Base-by-base conservation (phyloP, 2,329 filamentous ascomycete species). In the Talaromyces sp. region DNA sequence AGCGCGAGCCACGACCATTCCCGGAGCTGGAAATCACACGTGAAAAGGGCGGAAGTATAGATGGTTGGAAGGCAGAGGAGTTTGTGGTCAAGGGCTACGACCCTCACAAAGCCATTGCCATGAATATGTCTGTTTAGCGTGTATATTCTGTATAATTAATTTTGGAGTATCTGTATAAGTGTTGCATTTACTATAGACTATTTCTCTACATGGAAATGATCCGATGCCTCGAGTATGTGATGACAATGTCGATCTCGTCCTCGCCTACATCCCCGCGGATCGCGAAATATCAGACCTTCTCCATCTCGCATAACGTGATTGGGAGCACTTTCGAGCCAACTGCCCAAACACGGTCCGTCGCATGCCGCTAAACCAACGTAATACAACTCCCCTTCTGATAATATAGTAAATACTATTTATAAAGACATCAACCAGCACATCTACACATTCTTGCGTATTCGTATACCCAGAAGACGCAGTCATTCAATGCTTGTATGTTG, bases 41-140 rank as follows among this genome's bases (percentile, higher is more conserved):
- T 58, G 87, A 90, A 65, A 83, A 84, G 67, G 86, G 87, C 0
- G 89, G 90, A 1, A 90, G 86, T 72, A 92, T 98, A 71, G 95
- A 99, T 75, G 92, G 92, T 1, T 98, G 95, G 93, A 89, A 87
- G 75, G 83, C 87, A 1, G 92, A 96, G 69, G 93, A 99, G 67
- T 94, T 99, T 76, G 88, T 90, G 66, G 86, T 99, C 6, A 84
- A 91, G 73, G 93, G 90, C 0, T 99, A 99, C 77, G 87, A 93
- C 59, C 94, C 95, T 64, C 92, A 97, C 77, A 94, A 93, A 81
- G 86, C 86, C 5, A 96, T 99, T 80, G 86, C 91, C 52, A 99
- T 99, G 95, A 97, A 98, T 82, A 99, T 99, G 95, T 96, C 92
- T 74, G 94, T 98, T 33, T 59, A 66, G 93, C 71, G 73, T 43